A percentile compares a stretch with the other conserved stretches of the same genome.
These are phyloP conservation scores for Filobasidium floriforme DNA, from an alignment of 768 basidiomycete genomes.

Conservation along the genomic window DNA sequence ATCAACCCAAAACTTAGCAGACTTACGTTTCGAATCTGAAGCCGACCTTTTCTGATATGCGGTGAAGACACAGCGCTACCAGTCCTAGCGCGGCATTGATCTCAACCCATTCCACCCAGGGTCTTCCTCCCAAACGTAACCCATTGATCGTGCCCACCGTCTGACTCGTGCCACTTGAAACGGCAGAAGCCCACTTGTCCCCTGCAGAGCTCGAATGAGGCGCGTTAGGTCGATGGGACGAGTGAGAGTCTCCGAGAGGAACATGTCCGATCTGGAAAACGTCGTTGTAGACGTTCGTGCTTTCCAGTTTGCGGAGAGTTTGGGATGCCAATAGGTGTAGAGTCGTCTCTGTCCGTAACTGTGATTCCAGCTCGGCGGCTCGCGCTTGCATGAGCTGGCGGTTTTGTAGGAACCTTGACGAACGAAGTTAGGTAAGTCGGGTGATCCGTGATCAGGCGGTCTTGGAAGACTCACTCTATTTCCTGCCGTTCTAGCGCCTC, in stretches of 20 bases:
- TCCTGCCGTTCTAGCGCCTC: conserved; percentile 55
- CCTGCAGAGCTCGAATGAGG: not conserved
- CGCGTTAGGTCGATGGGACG: not conserved
- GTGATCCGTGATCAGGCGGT: conserved; percentile 53
- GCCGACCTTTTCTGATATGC: conserved; percentile 83
- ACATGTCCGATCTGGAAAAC: conserved; percentile 46
- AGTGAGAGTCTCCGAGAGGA: conserved; percentile 24
- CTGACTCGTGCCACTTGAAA: conserved; percentile 11
- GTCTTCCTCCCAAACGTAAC: conserved; percentile 74
- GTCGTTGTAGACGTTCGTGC: conserved; percentile 45
- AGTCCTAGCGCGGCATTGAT: conserved; percentile 99
- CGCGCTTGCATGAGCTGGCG: conserved; percentile 22
- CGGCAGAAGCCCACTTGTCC: not conserved
- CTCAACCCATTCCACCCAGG: conserved; percentile 91
- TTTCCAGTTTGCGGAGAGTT: conserved; percentile 39
- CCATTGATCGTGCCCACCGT: conserved; percentile 91
- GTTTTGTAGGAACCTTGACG: conserved; percentile 29
- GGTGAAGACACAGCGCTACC: conserved; percentile 80
- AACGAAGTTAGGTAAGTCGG: conserved; percentile 4
- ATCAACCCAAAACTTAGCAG: too few relatives aligned
- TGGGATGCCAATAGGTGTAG: conserved; percentile 35
- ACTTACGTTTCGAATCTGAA: conserved; percentile 75
- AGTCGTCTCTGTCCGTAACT: conserved; percentile 34
- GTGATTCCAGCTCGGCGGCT: conserved; percentile 19
- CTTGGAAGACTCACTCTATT: conserved; percentile 51